Percentiles rank a stretch among this genome's conserved stretches.
Evolutionary conservation across 768 basidiomycete species (phyloP).

Genomic region (Thelephora aurantiotincta): DNA sequence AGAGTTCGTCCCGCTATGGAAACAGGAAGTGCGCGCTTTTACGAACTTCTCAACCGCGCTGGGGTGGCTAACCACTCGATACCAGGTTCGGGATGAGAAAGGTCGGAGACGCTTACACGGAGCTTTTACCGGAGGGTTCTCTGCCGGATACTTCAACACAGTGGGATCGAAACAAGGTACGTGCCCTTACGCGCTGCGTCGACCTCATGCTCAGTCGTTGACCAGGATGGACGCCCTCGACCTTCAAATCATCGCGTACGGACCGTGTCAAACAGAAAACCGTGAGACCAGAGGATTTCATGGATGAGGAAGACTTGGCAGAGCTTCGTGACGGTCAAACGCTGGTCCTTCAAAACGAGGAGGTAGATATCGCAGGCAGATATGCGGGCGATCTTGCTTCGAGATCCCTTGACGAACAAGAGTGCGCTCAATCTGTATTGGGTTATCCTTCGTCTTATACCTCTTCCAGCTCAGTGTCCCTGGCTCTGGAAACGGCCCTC

Average conservation of each 20-base stretch:
- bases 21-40: constrained; percentile 65
- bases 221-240: constrained; percentile 90
- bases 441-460: not conserved
- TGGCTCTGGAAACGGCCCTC: constrained; percentile 48
- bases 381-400: constrained; percentile 31
- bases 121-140: constrained; percentile 97
- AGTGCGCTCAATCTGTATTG: constrained; percentile 27
- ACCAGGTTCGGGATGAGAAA: constrained; percentile 82
- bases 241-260: constrained; percentile 79
- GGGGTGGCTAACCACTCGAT: constrained; percentile 3
- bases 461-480: constrained; percentile 40
- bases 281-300: constrained; percentile 80
- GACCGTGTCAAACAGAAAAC: constrained; percentile 55
- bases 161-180: constrained; percentile 93
- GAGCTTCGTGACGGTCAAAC: constrained; percentile 62
- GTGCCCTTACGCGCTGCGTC: constrained; percentile 6
- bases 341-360: constrained; percentile 68
- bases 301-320: constrained; percentile 96
- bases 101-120: constrained; percentile 90
- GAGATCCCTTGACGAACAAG: constrained; percentile 28
- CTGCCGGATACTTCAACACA: constrained; percentile 92
- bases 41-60: not conserved
- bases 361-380: constrained; percentile 49
- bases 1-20: constrained; percentile 96
- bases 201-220: constrained; percentile 1